Evolutionary conservation across 140 eudicot genomes (phyloP).

Genomic region (Stevia rebaudiana): DNA sequence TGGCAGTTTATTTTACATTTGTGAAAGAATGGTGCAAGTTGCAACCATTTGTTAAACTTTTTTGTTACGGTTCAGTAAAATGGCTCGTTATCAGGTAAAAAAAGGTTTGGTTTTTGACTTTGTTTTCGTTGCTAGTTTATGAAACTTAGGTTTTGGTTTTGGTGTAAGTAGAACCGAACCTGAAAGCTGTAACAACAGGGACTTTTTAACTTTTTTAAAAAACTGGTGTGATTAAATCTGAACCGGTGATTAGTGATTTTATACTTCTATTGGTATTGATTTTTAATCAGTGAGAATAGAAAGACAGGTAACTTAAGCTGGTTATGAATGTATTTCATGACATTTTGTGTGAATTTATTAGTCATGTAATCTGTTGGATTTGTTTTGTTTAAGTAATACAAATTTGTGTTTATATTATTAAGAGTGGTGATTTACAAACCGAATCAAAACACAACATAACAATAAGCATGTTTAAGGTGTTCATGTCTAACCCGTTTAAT

Average conservation of each 20-base stretch:
- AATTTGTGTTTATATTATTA: not conserved
- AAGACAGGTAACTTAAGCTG: slow-evolving; percentile 11
- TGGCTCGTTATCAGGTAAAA: slow-evolving; percentile 23
- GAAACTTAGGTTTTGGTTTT: slow-evolving; percentile 24
- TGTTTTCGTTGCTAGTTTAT: slow-evolving; percentile 12
- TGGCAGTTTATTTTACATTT: slow-evolving; percentile 24
- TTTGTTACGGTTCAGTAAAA: slow-evolving; percentile 17
- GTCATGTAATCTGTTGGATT: not conserved
- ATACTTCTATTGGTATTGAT: not conserved
- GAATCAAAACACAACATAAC: no score
- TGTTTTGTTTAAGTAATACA: not conserved
- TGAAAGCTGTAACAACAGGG: slow-evolving; percentile 16
- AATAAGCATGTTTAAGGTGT: no score
- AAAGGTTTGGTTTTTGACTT: not conserved
- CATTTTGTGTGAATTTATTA: not conserved
- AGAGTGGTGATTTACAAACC: no score
- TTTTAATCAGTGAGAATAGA: slow-evolving; percentile 2
- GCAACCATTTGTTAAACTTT: slow-evolving; percentile 3
- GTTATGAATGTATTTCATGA: not conserved
- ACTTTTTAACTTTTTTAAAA: not conserved
- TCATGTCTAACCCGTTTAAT: no score
- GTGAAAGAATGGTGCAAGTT: slow-evolving; percentile 16
- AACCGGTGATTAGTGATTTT: not conserved
- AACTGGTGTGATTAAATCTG: slow-evolving; percentile 14
- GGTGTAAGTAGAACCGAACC: slow-evolving; percentile 22